Base-by-base conservation (phyloP, 345 rosid species). In the Mercurialis annua region DNA sequence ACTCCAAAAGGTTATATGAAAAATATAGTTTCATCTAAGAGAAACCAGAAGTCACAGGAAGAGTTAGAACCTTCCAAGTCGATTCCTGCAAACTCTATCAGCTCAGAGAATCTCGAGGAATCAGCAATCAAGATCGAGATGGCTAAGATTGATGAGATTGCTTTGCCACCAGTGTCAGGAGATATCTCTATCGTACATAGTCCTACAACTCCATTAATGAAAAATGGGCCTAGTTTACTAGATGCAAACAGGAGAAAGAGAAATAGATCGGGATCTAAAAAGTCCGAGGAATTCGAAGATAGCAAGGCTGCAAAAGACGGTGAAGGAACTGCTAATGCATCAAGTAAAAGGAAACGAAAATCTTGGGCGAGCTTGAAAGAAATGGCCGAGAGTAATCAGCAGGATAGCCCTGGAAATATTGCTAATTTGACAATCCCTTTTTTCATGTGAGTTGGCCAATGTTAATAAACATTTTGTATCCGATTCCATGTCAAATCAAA, bases 311-410 rank as follows among this genome's bases (percentile, higher is more conserved):
- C 53, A 16, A 36, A 55, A 2, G 56, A 50, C 57, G 62, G 51
- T 2, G 77, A 65, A 51, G 74, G 69, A 42, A 43, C 74, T 62
- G 64, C 18, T 20, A 21, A 55, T 44, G 69, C 68, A 23, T 84
- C 83, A 17, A 76, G 74, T 63, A 86, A 79, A 48, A 76, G 75
- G 77, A 84, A 63, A 78, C 79, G 77, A 79, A 87, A 83, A 62
- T 67, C 80, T 15, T 78, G 89, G 89, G 80, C 72, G 24, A 82
- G 81, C 73, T 68, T 83, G 10, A 81, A 75, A 79, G 86, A 83
- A 73, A 83, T 84, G 23, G 81, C 75, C 48, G 83, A 73, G 66
- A 76, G 72, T 40, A 73, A 38, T 48, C 75, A 74, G 61, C 71
- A 63, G 5, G 69, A 48, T 29, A 58, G 62, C 21, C 59, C 57